Evolutionary conservation across 2,329 filamentous ascomycete species (phyloP).

Genomic region (Fusarium nisikadoi): DNA sequence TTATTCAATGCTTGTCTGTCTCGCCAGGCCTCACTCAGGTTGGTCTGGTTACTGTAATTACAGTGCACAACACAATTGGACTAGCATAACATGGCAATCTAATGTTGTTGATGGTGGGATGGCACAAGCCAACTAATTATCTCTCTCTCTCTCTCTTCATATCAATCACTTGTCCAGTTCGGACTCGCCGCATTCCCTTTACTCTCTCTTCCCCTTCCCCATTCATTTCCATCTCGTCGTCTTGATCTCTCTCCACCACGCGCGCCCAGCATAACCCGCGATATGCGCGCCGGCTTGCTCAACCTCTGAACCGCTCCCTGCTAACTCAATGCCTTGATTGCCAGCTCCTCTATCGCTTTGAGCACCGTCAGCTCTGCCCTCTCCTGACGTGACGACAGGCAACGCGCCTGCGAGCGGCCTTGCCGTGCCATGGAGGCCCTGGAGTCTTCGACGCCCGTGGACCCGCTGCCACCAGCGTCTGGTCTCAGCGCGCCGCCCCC

Average conservation of each 20-base stretch:
- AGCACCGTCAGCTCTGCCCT: constrained; percentile 42
- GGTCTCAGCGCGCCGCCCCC: constrained; percentile 44
- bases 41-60: constrained; percentile 28
- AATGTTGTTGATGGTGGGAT: constrained; percentile 33
- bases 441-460: constrained; percentile 38
- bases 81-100: constrained; percentile 41
- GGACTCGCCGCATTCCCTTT: constrained; percentile 18
- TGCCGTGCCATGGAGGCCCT: constrained; percentile 45
- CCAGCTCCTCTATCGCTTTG: constrained; percentile 42
- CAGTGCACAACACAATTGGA: background rate
- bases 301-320: constrained; percentile 18
- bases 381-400: constrained; percentile 34
- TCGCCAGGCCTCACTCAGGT: constrained; percentile 29
- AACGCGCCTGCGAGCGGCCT: constrained; percentile 37
- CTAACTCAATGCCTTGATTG: constrained; percentile 43
- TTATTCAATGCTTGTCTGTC: constrained; percentile 16
- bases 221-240: background rate
- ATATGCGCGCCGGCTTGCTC: constrained; percentile 29
- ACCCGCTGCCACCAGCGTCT: constrained; percentile 44
- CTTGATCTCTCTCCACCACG: background rate
- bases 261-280: constrained; percentile 12
- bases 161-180: constrained; percentile 19
- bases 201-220: constrained; percentile 8
- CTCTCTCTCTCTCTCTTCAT: background rate
- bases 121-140: constrained; percentile 30